Evolutionary conservation across 495 filamentous ascomycete genomes (phyloP), one percentile per base, ranked within the genome.

Genomic region (Daldinia bambusicola): DNA sequence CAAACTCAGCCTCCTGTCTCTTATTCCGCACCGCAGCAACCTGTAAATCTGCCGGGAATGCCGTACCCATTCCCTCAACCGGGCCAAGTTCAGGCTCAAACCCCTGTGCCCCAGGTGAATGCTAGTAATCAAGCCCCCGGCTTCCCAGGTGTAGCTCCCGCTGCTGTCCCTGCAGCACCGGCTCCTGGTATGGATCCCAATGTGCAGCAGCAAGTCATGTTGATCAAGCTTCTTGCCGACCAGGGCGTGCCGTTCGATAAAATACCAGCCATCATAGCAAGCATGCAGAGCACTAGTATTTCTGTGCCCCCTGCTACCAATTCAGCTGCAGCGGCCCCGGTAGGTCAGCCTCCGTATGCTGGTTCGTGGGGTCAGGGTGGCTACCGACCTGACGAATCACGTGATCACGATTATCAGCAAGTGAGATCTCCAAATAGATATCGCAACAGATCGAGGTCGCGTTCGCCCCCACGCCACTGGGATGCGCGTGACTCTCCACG

Each of bases 401-500:
- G 88, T 86, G 90, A 93, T 73, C 84, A 80, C 63, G 87, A 85
- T 67, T 86, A 86, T 69, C 83, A 81, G 61, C 80, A 81, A 75
- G 80, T 78, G 75, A 85, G 83, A 80, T 86, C 84, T 20, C 84
- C 86, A 51, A 83, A 80, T 66, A 84, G 87, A 61, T 89, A 89
- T 75, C 89, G 91, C 48, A 87, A 89, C 58, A 89, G 92, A 20
- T 95, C 93, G 38, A 87, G 92, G 50, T 95, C 93, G 12, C 85
- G 83, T 8, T 88, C 87, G 32, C 91, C 91, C 38, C 84, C 84
- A 40, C 91, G 90, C 77, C 87, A 85, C 72, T 90, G 91, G 81
- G 89, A 88, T 61, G 82, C 84, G 6, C 75, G 78, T 6, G 79
- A 71, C 8, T 82, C 81, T 20, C 82, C 81, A 9, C 78, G 81